Evolutionary conservation across 768 basidiomycete genomes (phyloP).

Genomic region (Gloeostereum incarnatum): DNA sequence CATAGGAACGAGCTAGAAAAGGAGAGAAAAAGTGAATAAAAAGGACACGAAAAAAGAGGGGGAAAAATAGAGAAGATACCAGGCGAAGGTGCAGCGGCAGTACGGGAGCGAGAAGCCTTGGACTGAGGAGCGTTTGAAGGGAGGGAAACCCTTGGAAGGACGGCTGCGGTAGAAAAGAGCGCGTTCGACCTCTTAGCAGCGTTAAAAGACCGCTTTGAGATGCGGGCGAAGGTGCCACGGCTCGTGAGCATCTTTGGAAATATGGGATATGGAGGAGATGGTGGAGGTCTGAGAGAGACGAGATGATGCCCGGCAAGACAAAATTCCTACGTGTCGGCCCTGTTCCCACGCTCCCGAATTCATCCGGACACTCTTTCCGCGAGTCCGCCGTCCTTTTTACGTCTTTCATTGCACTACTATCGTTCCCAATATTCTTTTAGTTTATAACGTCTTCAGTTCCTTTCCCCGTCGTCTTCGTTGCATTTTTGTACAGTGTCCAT

Average conservation of each 20-base stretch:
- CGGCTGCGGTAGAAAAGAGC: conserved; percentile 71
- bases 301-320: too few relatives aligned
- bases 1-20: conserved; percentile 69
- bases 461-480: too few relatives aligned
- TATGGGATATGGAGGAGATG: too few relatives aligned
- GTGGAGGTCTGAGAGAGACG: too few relatives aligned
- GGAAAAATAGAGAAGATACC: conserved; percentile 29
- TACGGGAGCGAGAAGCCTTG: conserved; percentile 40
- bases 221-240: conserved; percentile 78
- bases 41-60: conserved; percentile 10
- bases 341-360: too few relatives aligned
- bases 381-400: too few relatives aligned
- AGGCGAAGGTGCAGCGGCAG: conserved; percentile 38
- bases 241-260: conserved; percentile 91
- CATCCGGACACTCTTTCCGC: too few relatives aligned
- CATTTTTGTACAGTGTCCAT: too few relatives aligned
- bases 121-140: conserved; percentile 24
- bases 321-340: too few relatives aligned
- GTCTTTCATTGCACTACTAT: too few relatives aligned
- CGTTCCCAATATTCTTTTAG: too few relatives aligned
- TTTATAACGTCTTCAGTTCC: too few relatives aligned
- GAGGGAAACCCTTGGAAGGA: conserved; percentile 44
- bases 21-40: conserved; percentile 14
- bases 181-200: conserved; percentile 67
- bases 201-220: conserved; percentile 77